These are phyloP conservation scores for Colletotrichum eremochloae DNA, from an alignment of 2,329 filamentous ascomycete species.

Conservation along the genomic window DNA sequence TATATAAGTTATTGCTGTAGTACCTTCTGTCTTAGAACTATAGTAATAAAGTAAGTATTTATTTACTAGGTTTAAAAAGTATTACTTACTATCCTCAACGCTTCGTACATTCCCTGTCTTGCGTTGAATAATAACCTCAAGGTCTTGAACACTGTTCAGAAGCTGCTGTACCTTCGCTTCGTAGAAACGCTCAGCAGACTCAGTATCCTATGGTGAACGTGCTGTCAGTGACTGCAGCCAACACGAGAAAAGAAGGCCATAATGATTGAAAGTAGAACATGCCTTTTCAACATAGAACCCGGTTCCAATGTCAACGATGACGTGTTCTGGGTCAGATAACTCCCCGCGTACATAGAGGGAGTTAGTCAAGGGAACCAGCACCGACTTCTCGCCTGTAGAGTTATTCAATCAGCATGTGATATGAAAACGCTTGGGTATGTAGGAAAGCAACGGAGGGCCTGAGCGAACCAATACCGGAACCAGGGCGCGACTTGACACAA, in stretches of 20 bases:
- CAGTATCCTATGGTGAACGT: constrained; percentile 47
- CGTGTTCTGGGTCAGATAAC: constrained; percentile 79
- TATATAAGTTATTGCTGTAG: background rate
- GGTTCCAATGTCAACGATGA: constrained; percentile 93
- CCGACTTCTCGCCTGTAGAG: constrained; percentile 56
- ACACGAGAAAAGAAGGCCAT: background rate
- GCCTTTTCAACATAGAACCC: constrained; percentile 97
- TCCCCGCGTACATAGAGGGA: constrained; percentile 93
- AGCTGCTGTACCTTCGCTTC: constrained; percentile 68
- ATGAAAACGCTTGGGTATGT: no score
- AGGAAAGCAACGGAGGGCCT: background rate
- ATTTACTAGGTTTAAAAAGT: background rate
- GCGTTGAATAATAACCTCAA: constrained; percentile 69
- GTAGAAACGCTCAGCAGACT: constrained; percentile 69
- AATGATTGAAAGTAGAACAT: constrained; percentile 34
- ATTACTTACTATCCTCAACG: constrained; percentile 82
- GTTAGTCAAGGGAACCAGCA: constrained; percentile 94
- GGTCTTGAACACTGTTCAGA: constrained; percentile 65
- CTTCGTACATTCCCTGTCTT: constrained; percentile 89
- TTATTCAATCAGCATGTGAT: constrained; percentile 6
- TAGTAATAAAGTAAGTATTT: background rate
- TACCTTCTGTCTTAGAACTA: constrained; percentile 16
- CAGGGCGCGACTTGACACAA: constrained; percentile 71
- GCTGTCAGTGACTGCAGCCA: background rate
- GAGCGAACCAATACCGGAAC: constrained; percentile 49